Conservation (phyloP, 2,329 filamentous ascomycete species). For the Biscogniauxia mediterranea region DNA sequence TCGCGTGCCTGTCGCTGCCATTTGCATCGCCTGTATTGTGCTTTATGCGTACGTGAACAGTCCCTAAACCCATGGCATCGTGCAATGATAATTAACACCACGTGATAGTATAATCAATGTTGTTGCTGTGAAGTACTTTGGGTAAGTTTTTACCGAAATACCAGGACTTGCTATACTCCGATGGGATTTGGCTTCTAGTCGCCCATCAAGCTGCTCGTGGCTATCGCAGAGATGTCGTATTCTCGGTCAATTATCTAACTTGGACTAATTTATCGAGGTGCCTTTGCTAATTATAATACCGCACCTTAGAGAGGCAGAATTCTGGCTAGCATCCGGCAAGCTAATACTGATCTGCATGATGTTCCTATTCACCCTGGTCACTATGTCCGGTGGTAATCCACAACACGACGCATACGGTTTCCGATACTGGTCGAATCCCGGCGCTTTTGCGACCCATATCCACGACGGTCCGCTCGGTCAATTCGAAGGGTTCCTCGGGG, state of each 20-base stretch:
- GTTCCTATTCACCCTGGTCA: slow-evolving; percentile 74
- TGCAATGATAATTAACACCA: slow-evolving; percentile 10
- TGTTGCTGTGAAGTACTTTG: slow-evolving; percentile 31
- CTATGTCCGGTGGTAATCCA: slow-evolving; percentile 77
- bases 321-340: slow-evolving; percentile 64
- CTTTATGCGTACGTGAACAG: slow-evolving; percentile 40
- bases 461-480: slow-evolving; percentile 60
- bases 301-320: slow-evolving; percentile 70
- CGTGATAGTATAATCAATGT: slow-evolving; percentile 30
- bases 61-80: neutral
- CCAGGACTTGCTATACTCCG: no score
- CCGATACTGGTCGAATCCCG: slow-evolving; percentile 62
- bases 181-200: no score
- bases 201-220: no score
- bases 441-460: slow-evolving; percentile 60
- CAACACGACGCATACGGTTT: slow-evolving; percentile 67
- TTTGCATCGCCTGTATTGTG: slow-evolving; percentile 40
- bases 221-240: neutral
- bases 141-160: slow-evolving; percentile 17
- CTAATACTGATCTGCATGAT: slow-evolving; percentile 65
- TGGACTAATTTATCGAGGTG: no score
- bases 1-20: slow-evolving; percentile 45
- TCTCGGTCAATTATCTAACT: slow-evolving; percentile 3
- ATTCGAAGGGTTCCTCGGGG: slow-evolving; percentile 64
- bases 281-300: slow-evolving; percentile 8